Evolutionary conservation across 768 basidiomycete species (phyloP), one percentile per base, ranked within the genome.

Genomic region (Amylocystis lapponica): DNA sequence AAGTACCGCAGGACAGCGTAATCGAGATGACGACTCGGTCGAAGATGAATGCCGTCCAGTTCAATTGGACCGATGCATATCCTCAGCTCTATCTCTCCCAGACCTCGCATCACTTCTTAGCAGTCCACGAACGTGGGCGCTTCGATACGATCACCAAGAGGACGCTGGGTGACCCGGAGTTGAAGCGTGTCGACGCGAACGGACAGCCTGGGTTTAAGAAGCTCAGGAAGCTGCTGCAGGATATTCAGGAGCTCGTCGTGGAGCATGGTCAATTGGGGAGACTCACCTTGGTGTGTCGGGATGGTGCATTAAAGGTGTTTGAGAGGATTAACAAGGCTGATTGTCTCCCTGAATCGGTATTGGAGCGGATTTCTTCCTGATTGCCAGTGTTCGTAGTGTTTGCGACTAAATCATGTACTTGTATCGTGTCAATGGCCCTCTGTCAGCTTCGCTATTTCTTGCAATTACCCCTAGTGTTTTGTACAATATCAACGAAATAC

Each of bases 1-100:
- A 64, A 17, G 61, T 66, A 14, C 61, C 67, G 4, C 71, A 72
- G 39, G 46, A 58, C 1, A 44, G 57, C 33, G 23, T 71, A 11
- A 48, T 62, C 14, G 62, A 64, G 43, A 42, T 64, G 19, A 50
- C 48, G 27, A 62, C 61, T 8, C 56, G 57, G 25, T 55, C 60
- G 21, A 14, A 27, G 10, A 44, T 25, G 13, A 47, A 41, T 29
- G 48, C 49, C 17, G 29, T 45, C 27, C 20, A 41, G 20, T 53
- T 62, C 45, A 66, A 81, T 52, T 86, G 82, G 82, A 64, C 54
- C 22, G 80, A 83, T 11, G 63, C 66, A 1, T 85, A 78, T 57
- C 75, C 79, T 0, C 84, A 86, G 55, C 61, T 86, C 11, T 81
- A 74, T 56, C 71, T 88, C 42, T 84, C 86, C 5, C 79, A 81